These are phyloP conservation scores for Ceratocystis diversiconidia DNA, from an alignment of 2,329 filamentous ascomycete species.

Conservation along the genomic window DNA sequence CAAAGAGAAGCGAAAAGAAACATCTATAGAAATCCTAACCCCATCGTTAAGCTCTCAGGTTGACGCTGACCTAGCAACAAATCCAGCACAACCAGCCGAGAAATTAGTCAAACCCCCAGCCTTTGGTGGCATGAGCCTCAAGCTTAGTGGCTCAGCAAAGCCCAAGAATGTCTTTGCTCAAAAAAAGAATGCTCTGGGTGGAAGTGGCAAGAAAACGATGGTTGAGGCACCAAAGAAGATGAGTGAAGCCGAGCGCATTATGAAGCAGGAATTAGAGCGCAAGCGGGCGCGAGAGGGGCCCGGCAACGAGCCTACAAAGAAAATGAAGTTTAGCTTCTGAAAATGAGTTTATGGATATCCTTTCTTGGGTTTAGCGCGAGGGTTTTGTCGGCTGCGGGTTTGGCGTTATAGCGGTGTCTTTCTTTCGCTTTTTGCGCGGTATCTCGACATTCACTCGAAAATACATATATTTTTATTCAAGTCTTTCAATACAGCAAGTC, in stretches of 20 bases:
- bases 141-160: constrained; percentile 41
- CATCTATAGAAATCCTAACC: constrained; percentile 14
- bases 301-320: constrained; percentile 35
- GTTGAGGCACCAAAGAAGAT: constrained; percentile 62
- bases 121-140: constrained; percentile 43
- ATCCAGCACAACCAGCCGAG: constrained; percentile 18
- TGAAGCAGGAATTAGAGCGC: constrained; percentile 68
- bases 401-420: neutral
- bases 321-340: constrained; percentile 22
- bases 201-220: constrained; percentile 38
- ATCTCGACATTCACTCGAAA: neutral
- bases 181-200: constrained; percentile 17
- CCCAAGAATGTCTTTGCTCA: constrained; percentile 57
- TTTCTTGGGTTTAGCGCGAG: neutral
- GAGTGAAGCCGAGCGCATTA: constrained; percentile 76
- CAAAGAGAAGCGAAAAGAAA: constrained; percentile 17
- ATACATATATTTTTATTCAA: neutral
- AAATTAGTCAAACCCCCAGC: constrained; percentile 24
- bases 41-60: neutral
- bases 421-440: neutral
- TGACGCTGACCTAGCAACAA: neutral
- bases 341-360: neutral
- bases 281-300: constrained; percentile 43
- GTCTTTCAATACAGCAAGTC: neutral
- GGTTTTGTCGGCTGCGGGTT: neutral